A percentile compares a stretch with the other conserved stretches of the same genome.
These are phyloP conservation scores for Russula ochroleuca DNA, from an alignment of 768 basidiomycete species.

Conservation along the genomic window DNA sequence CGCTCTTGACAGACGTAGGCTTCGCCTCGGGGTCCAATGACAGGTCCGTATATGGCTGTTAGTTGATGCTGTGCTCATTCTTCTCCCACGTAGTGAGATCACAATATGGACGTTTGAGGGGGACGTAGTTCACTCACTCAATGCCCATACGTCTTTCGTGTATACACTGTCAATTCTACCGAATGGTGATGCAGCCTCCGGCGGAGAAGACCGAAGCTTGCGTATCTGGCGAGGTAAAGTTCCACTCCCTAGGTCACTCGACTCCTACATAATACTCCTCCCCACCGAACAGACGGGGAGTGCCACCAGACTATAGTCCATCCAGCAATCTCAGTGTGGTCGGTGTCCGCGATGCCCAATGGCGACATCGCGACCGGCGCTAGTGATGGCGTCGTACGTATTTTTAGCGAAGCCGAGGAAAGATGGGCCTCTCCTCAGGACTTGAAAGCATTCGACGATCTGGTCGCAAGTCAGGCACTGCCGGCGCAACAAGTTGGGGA, in stretches of 20 bases:
- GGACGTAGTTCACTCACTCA: constrained; percentile 70
- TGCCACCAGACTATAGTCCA: constrained; percentile 86
- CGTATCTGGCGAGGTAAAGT: constrained; percentile 82
- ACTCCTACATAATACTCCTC: constrained; percentile 6
- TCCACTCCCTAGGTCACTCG: constrained; percentile 1
- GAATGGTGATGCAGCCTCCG: constrained; percentile 78
- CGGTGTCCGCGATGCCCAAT: constrained; percentile 81
- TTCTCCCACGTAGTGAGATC: constrained; percentile 59
- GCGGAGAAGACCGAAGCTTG: constrained; percentile 90
- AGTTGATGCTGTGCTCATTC: constrained; percentile 14
- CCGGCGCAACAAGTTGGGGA: constrained; percentile 84
- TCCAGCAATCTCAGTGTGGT: constrained; percentile 97
- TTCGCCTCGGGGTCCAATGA: constrained; percentile 98
- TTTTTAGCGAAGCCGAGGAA: constrained; percentile 73
- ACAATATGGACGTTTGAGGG: constrained; percentile 88
- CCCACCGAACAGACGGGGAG: constrained; percentile 61
- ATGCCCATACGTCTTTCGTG: constrained; percentile 95
- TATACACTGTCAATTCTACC: constrained; percentile 85
- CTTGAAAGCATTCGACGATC: constrained; percentile 64
- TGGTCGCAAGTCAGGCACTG: constrained; percentile 72
- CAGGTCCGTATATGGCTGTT: constrained; percentile 46
- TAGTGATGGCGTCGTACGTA: constrained; percentile 82
- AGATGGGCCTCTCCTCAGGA: constrained; percentile 68
- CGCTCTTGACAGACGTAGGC: constrained; percentile 75
- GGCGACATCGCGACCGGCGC: constrained; percentile 90